phyloP scores from a whole-genome alignment of 2,329 filamentous ascomycete species.

The Metarhizium guizhouense region DNA sequence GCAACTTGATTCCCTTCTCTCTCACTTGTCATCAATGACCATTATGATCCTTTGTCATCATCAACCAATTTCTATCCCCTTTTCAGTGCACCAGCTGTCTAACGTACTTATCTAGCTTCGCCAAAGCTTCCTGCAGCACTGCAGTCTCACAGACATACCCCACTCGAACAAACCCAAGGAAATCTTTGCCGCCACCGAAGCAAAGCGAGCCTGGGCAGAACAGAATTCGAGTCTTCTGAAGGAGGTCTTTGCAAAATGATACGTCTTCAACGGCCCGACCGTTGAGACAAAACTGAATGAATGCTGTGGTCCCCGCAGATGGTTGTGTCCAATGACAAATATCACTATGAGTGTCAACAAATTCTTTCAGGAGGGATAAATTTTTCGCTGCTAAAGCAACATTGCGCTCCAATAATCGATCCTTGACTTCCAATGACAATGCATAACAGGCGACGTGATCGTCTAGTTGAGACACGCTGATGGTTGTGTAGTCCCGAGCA shows the following conservation, averaged over 20 bases:
- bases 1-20: too few relatives aligned
- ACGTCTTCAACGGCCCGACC: conserved; percentile 59
- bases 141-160: conserved; percentile 53
- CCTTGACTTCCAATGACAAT: conserved; percentile 40
- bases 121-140: conserved; percentile 47
- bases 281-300: conserved; percentile 58
- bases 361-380: not conserved
- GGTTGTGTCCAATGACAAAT: conserved; percentile 1
- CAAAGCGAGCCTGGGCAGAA: conserved; percentile 64
- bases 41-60: not conserved
- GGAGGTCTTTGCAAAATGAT: conserved; percentile 59
- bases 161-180: conserved; percentile 66
- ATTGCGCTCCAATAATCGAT: conserved; percentile 43
- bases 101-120: conserved; percentile 35
- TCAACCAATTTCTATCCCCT: not conserved
- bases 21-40: too few relatives aligned
- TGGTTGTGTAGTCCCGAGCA: conserved; percentile 75
- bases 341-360: not conserved
- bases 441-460: conserved; percentile 72
- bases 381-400: conserved; percentile 5
- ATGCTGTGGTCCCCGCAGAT: conserved; percentile 43
- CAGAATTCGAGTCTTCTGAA: conserved; percentile 63
- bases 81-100: not conserved
- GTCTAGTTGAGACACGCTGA: conserved; percentile 75
- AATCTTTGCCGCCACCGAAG: conserved; percentile 60